Conservation (phyloP, 805 yeast species). For the Grigorovia humatica region DNA sequence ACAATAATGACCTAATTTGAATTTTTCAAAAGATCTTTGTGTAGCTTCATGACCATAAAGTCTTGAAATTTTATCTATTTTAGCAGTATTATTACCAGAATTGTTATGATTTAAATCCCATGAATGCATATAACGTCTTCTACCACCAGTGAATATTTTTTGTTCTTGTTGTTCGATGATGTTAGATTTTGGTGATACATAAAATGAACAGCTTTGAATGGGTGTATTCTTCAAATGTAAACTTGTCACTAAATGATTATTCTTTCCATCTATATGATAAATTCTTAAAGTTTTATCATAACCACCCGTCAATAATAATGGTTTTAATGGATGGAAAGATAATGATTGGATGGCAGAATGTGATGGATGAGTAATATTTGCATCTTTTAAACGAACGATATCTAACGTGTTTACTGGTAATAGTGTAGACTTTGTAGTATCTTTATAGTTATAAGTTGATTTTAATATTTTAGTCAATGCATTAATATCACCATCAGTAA, state of each 20-base stretch:
- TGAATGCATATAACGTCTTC: conserved; percentile 83
- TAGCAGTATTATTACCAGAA: conserved; percentile 16
- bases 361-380: conserved; percentile 59
- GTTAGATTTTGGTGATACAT: conserved; percentile 9
- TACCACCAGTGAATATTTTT: conserved; percentile 71
- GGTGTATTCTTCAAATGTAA: conserved; percentile 73
- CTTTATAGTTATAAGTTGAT: conserved; percentile 33
- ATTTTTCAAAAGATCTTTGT: conserved; percentile 81
- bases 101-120: conserved; percentile 53
- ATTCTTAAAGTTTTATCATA: conserved; percentile 81
- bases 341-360: conserved; percentile 77
- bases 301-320: conserved; percentile 82
- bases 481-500: conserved; percentile 31
- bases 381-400: conserved; percentile 78
- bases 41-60: conserved; percentile 84
- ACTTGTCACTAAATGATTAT: conserved; percentile 72
- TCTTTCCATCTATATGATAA: conserved; percentile 83
- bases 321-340: conserved; percentile 68
- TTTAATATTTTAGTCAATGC: conserved; percentile 33
- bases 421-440: conserved; percentile 36
- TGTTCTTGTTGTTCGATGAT: conserved; percentile 23
- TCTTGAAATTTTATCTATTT: conserved; percentile 74
- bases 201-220: conserved; percentile 51
- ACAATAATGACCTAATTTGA: conserved; percentile 48
- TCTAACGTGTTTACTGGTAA: conserved; percentile 64